phyloP scores from a whole-genome alignment of 2,329 filamentous ascomycete genomes.

The Aspergillus sp. region DNA sequence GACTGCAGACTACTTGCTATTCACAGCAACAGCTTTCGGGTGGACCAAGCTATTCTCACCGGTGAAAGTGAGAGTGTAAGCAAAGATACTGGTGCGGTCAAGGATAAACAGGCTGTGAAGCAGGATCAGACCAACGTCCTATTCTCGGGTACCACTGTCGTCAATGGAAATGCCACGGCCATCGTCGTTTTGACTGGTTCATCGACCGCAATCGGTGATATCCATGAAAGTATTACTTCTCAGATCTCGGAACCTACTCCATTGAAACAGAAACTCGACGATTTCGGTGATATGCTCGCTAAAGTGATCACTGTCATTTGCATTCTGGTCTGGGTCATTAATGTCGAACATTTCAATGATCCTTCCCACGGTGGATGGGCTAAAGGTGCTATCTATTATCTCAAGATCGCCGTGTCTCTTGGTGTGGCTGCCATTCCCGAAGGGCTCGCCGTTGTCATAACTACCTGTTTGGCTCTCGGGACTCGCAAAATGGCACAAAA shows the following conservation, averaged over 20 bases:
- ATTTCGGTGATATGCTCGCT: slow-evolving; percentile 92
- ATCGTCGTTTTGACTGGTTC: slow-evolving; percentile 87
- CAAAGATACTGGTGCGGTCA: slow-evolving; percentile 71
- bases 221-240: slow-evolving; percentile 96
- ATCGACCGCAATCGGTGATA: slow-evolving; percentile 94
- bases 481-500: slow-evolving; percentile 99
- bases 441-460: slow-evolving; percentile 96
- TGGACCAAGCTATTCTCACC: slow-evolving; percentile 96
- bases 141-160: slow-evolving; percentile 96
- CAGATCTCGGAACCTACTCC: slow-evolving; percentile 98
- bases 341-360: slow-evolving; percentile 95
- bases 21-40: slow-evolving; percentile 94
- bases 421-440: slow-evolving; percentile 98
- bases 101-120: slow-evolving; percentile 83
- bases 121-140: slow-evolving; percentile 98
- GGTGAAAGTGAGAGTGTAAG: slow-evolving; percentile 96
- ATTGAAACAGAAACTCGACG: slow-evolving; percentile 97
- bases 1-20: slow-evolving; percentile 89
- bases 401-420: slow-evolving; percentile 98
- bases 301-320: slow-evolving; percentile 99
- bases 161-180: slow-evolving; percentile 88
- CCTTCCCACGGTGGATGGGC: slow-evolving; percentile 89
- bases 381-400: slow-evolving; percentile 98
- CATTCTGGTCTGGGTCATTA: slow-evolving; percentile 95
- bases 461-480: slow-evolving; percentile 93